These are phyloP conservation scores for Aspergillus flavus DNA, from an alignment of 2,329 filamentous ascomycete genomes.

Conservation along the genomic window DNA sequence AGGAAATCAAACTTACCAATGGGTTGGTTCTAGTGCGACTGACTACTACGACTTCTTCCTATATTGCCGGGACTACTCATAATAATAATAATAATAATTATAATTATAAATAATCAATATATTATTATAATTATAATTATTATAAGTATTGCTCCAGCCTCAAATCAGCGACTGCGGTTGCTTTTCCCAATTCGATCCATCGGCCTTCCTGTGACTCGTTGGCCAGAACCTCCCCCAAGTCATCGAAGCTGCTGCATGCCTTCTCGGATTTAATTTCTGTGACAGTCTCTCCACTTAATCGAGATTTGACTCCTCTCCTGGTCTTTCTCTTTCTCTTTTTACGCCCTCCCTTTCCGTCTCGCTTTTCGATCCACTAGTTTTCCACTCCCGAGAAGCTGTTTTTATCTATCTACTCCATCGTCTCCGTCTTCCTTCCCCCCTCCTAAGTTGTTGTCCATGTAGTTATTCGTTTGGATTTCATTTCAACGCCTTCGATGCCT, in stretches of 20 bases:
- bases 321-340: slow-evolving; percentile 17
- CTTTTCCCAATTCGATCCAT: slow-evolving; percentile 20
- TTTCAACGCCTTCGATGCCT: background rate
- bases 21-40: background rate
- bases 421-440: slow-evolving; percentile 13
- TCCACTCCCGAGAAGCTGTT: slow-evolving; percentile 11
- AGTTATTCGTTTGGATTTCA: background rate
- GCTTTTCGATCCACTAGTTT: slow-evolving; percentile 10
- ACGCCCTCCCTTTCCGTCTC: slow-evolving; percentile 9
- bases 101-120: background rate
- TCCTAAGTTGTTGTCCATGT: background rate
- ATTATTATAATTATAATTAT: slow-evolving; percentile 1
- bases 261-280: slow-evolving; percentile 22
- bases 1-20: background rate
- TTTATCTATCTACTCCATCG: slow-evolving; percentile 6
- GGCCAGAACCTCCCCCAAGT: slow-evolving; percentile 16
- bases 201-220: slow-evolving; percentile 18
- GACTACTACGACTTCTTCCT: background rate
- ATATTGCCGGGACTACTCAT: background rate
- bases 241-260: slow-evolving; percentile 19
- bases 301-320: slow-evolving; percentile 10
- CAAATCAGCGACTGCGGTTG: slow-evolving; percentile 14
- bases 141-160: slow-evolving; percentile 19
- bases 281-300: slow-evolving; percentile 22
- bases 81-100: background rate